Evolutionary conservation across 78 protist species (phyloP), one percentile per base, ranked within the genome.

Genomic region (Dictyostelium purpureum): DNA sequence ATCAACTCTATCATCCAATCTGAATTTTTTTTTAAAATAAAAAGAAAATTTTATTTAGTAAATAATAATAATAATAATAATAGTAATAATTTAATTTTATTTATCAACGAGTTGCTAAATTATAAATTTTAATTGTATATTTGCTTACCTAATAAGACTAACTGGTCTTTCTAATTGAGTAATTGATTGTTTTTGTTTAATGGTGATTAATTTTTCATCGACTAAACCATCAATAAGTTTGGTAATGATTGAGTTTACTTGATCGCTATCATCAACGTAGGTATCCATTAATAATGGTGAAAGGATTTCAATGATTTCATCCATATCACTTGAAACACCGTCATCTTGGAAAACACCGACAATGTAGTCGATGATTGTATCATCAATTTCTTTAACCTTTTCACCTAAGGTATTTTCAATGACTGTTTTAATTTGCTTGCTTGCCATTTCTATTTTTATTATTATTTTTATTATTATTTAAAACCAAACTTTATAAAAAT

Each of bases 221-320:
- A 35, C 56, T 18, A 35, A 51, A 16, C 45, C 70, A 0, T 43
- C 71, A 19, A 80, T 81, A 26, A 78, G 14, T 11, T 43, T 26
- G 9, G 65, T 40, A 31, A 78, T 56, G 38, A 52, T 18, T 10
- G 16, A 5, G 31, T 35, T 59, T 10, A 80, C 21, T 4, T 33
- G 87, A 0, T 63, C 85, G 2, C 37, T 28, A 16, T 82, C 91
- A 52, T 45, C 79, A 11, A 51, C 85, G 40, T 65, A 28, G 19
- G 75, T 78, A 69, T 92, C 95, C 91, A 73, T 28, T 73, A 85
- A 54, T 18, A 92, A 77, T 49, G 95, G 91, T 40, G 95, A 38
- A 18, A 80, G 37, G 1, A 85, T 83, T 49, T 87, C 95, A 33
- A 57, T 57, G 18, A 92, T 54, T 38, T 92, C 95, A 24, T 82